A percentile compares a stretch with the other conserved stretches of the same genome.
phyloP scores from a whole-genome alignment of 1,284 basidiomycete species.

The Puccinia novopanici region DNA sequence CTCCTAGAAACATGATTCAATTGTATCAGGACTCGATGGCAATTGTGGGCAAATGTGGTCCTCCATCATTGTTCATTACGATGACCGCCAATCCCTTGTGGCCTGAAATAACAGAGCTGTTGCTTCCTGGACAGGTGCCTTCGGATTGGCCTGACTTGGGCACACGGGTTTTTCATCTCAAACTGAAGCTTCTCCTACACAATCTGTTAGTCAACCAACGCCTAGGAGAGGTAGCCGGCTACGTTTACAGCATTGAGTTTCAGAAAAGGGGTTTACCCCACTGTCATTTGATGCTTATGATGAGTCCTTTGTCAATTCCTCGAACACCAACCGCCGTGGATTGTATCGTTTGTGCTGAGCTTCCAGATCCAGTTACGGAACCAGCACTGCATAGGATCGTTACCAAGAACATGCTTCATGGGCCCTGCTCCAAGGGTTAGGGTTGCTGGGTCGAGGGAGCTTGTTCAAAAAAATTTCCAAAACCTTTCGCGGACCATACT shows the following conservation, averaged over 20 bases:
- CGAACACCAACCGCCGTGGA: neutral
- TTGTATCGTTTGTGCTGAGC: neutral
- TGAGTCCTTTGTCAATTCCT: no score
- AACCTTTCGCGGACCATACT: neutral
- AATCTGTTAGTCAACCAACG: neutral
- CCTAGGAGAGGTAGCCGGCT: neutral
- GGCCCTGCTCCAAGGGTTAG: neutral
- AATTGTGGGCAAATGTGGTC: neutral
- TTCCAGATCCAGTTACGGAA: neutral
- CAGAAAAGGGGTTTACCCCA: conserved; percentile 37
- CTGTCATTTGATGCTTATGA: no score
- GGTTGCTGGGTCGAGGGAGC: neutral
- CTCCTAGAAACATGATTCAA: conserved; percentile 1
- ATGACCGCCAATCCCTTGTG: conserved; percentile 27
- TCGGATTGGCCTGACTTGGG: neutral
- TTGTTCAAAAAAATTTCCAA: conserved; percentile 1
- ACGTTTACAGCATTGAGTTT: conserved; percentile 7
- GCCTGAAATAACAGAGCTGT: neutral
- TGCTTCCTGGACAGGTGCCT: neutral
- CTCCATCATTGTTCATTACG: conserved; percentile 14
- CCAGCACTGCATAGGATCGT: neutral
- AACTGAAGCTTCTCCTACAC: neutral
- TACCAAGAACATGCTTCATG: neutral
- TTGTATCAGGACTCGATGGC: conserved; percentile 33
- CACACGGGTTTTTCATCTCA: neutral